A percentile compares a stretch with the other conserved stretches of the same genome.
Evolutionary conservation across 1,139 yeast species (phyloP).

Genomic region (Candida sojae): DNA sequence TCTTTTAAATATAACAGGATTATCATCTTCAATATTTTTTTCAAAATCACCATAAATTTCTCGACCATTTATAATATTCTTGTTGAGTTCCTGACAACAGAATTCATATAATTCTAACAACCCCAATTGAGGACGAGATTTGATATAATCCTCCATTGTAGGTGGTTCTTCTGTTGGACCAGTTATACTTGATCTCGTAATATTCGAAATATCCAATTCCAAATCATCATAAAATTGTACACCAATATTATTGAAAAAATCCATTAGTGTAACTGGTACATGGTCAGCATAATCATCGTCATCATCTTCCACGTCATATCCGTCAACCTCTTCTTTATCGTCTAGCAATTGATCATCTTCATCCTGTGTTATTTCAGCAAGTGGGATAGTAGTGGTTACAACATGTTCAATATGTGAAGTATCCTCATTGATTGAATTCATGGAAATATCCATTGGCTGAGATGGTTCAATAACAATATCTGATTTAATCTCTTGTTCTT

Average conservation of each 20-base stretch:
- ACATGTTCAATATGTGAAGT: slow-evolving; percentile 9
- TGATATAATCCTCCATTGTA: slow-evolving; percentile 29
- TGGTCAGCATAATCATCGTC: slow-evolving; percentile 21
- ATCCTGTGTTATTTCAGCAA: slow-evolving; percentile 25
- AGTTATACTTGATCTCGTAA: slow-evolving; percentile 25
- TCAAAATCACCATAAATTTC: slow-evolving; percentile 45
- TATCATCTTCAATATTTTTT: slow-evolving; percentile 42
- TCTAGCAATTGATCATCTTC: neutral
- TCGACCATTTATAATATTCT: slow-evolving; percentile 51
- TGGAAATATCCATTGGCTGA: slow-evolving; percentile 4
- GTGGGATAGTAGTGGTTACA: slow-evolving; percentile 28
- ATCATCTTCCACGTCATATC: slow-evolving; percentile 3
- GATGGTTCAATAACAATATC: neutral
- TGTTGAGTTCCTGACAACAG: slow-evolving; percentile 53
- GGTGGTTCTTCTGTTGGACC: slow-evolving; percentile 14
- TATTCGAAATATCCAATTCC: slow-evolving; percentile 35
- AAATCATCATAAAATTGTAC: slow-evolving; percentile 55
- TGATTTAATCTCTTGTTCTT: neutral
- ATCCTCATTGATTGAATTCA: slow-evolving; percentile 1
- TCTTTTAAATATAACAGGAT: slow-evolving; percentile 51
- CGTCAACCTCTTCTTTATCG: neutral
- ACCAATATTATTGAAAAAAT: slow-evolving; percentile 49
- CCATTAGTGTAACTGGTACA: slow-evolving; percentile 36
- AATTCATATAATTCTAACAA: slow-evolving; percentile 52
- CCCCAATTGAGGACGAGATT: slow-evolving; percentile 33